Base-by-base conservation (phyloP, 441 rosid species). In the Syzygium malaccense region DNA sequence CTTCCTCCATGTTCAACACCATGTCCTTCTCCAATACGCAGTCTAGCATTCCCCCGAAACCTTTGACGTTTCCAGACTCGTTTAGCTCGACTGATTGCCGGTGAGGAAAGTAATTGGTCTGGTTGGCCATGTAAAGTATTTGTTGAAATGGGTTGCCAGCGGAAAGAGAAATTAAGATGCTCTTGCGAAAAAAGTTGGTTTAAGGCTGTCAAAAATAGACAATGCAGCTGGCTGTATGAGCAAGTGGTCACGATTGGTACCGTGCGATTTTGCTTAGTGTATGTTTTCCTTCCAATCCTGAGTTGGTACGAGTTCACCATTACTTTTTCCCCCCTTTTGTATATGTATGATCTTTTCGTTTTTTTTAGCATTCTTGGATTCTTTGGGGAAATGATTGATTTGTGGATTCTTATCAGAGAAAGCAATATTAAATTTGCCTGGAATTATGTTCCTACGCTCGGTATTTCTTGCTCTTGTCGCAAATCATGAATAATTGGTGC, bases 1-100 rank as follows among this genome's bases (percentile, higher is more conserved):
- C 88, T 37, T 86, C 88, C 15, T 78, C 86, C 55, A 51, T 86
- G 86, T 86, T 89, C 37, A 88, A 89, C 84, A 86, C 86, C 51
- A 62, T 86, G 88, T 80, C 90, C 48, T 51, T 56, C 88, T 89
- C 88, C 78, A 85, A 85, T 15, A 54, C 89, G 0, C 87, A 85
- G 89, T 85, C 89, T 8, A 88, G 89, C 89, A 88, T 88, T 85
- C 85, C 87, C 6, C 60, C 87, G 5, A 85, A 88, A 68, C 89
- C 89, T 45, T 57, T n/a, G 17, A 80, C 62, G 0, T 88, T 88
- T 54, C 87, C 89, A 53, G 85, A 88, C 62, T 88, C 89, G 0
- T 85, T 88, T 9, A 55, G 86, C 37, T 66, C 87, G 17, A 83
- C 85, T 9, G 89, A 88, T 71, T 66, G 89, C 55, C 84, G 89